Percentiles rank a stretch among this genome's conserved stretches.
These are phyloP conservation scores for Litchi chinensis DNA, from an alignment of 345 rosid genomes.

Conservation along the genomic window DNA sequence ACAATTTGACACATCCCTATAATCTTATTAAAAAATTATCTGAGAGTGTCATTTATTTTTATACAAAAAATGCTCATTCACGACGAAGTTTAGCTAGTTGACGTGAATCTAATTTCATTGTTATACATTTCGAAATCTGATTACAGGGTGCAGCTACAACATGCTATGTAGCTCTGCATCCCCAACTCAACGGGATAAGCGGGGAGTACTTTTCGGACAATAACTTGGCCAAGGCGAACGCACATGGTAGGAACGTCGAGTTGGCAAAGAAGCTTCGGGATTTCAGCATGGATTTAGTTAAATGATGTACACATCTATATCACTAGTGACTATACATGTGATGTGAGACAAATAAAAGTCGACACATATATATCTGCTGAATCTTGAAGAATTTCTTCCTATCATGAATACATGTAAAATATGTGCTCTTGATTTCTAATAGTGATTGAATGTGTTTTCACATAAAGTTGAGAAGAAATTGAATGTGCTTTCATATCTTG, in stretches of 20 bases:
- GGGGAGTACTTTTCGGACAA: conserved; percentile 63
- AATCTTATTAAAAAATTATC: neutral
- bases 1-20: too few relatives aligned
- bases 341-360: neutral
- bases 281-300: neutral
- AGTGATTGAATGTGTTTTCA: neutral
- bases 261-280: neutral
- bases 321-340: neutral
- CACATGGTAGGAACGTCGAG: conserved; percentile 9
- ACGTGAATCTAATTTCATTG: neutral
- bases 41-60: neutral
- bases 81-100: neutral
- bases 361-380: too few relatives aligned
- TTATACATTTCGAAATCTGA: neutral
- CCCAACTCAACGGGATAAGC: conserved; percentile 62
- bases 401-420: neutral
- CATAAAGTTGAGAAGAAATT: neutral
- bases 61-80: neutral
- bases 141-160: conserved; percentile 81
- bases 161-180: conserved; percentile 74
- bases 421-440: neutral
- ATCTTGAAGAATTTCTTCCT: too few relatives aligned
- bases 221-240: conserved; percentile 43
- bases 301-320: conserved; percentile 22
- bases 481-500: neutral